Conservation (phyloP, 345 rosid species). For the Gossypium stocksii region DNA sequence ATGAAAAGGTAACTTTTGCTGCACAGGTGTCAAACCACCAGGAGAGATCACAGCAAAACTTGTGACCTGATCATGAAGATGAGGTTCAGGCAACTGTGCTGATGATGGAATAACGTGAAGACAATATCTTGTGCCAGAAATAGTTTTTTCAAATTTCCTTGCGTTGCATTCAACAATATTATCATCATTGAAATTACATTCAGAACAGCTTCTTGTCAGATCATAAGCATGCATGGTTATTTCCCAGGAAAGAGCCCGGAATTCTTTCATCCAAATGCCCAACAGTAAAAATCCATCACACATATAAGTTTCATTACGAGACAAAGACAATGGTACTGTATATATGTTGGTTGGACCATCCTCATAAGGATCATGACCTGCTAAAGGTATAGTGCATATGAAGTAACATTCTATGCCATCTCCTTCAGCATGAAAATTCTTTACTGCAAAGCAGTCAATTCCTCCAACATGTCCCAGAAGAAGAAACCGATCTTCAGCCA, state of each 20-base stretch:
- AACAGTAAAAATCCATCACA: conserved; percentile 58
- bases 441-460: conserved; percentile 77
- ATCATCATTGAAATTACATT: conserved; percentile 44
- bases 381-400: conserved; percentile 67
- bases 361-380: conserved; percentile 33
- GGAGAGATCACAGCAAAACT: conserved; percentile 65
- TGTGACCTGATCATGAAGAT: conserved; percentile 42
- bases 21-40: conserved; percentile 31
- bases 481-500: conserved; percentile 53
- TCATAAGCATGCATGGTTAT: conserved; percentile 52
- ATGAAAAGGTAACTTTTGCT: conserved; percentile 26
- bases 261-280: conserved; percentile 60
- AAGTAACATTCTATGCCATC: conserved; percentile 37
- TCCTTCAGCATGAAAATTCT: conserved; percentile 32
- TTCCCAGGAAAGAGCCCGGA: conserved; percentile 71
- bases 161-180: conserved; percentile 25
- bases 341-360: conserved; percentile 62
- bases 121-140: conserved; percentile 46
- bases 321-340: conserved; percentile 46
- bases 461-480: conserved; percentile 71
- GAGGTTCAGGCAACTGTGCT: conserved; percentile 60
- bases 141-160: conserved; percentile 45
- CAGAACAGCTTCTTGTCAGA: conserved; percentile 32
- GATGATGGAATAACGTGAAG: conserved; percentile 53
- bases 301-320: conserved; percentile 45